Evolutionary conservation across 208 protist genomes (phyloP).

Genomic region (Herpetomonas muscarum): DNA sequence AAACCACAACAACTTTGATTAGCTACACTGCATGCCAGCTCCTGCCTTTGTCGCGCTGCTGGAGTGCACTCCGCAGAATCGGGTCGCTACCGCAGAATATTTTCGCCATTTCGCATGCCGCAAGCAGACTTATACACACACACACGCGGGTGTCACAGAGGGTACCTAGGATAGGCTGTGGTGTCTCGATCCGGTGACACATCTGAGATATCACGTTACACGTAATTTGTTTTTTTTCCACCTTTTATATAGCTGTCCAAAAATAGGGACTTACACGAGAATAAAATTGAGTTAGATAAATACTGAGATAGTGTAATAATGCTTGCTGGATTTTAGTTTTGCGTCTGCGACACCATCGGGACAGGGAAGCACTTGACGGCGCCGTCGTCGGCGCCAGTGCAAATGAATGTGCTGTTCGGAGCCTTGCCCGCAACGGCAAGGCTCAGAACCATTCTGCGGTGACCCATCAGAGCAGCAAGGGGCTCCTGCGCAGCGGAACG

Average conservation of each 20-base stretch:
- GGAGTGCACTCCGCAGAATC: too few relatives aligned
- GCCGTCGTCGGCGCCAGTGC: conserved; percentile 75
- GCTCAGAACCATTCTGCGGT: conserved; percentile 77
- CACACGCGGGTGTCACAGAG: too few relatives aligned
- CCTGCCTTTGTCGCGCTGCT: too few relatives aligned
- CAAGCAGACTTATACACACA: too few relatives aligned
- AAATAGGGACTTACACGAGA: conserved; percentile 5
- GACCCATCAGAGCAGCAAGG: conserved; percentile 50
- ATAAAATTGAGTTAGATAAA: conserved; percentile 1
- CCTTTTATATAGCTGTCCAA: neutral
- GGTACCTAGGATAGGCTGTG: too few relatives aligned
- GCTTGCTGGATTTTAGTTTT: conserved; percentile 4
- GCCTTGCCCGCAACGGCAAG: conserved; percentile 20
- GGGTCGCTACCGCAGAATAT: too few relatives aligned
- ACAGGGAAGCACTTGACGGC: conserved; percentile 50
- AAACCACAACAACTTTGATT: too few relatives aligned
- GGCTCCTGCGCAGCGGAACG: conserved; percentile 50
- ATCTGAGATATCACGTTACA: too few relatives aligned
- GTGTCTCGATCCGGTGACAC: too few relatives aligned
- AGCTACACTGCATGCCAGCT: too few relatives aligned
- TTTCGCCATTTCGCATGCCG: too few relatives aligned
- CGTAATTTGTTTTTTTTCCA: conserved; percentile 7
- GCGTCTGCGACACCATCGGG: neutral
- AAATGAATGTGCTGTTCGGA: conserved; percentile 12
- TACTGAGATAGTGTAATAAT: conserved; percentile 3